phyloP scores from a whole-genome alignment of 225 moss, liverwort and hornwort species.

The Rhytidiadelphus loreus region DNA sequence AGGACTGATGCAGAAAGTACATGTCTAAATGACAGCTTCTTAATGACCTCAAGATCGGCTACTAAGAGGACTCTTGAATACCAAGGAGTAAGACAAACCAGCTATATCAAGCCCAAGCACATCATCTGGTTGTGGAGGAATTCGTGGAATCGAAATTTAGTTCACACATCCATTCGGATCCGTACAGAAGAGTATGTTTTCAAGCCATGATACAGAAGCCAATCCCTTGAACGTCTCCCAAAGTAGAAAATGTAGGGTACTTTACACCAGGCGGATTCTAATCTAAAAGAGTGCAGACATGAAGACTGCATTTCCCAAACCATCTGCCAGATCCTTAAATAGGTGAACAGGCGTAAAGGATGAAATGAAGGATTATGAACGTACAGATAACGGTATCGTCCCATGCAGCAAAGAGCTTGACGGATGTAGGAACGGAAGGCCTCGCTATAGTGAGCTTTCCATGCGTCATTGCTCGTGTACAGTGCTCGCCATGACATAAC shows the following conservation, averaged over 20 bases:
- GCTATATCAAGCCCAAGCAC: neutral
- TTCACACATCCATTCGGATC: neutral
- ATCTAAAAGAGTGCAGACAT: neutral
- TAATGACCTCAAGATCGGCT: neutral
- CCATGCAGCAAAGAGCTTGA: slow-evolving; percentile 80
- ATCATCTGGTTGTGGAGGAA: neutral
- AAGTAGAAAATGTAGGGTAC: neutral
- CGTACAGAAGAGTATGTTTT: neutral
- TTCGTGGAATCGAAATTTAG: neutral
- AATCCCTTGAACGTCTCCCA: neutral
- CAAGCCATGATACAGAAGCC: neutral
- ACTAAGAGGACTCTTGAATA: neutral
- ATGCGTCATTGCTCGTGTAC: slow-evolving; percentile 65
- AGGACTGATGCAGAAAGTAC: neutral
- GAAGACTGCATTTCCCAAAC: neutral
- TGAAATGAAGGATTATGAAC: neutral
- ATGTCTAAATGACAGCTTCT: neutral
- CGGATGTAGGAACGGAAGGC: slow-evolving; percentile 88
- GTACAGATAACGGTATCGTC: slow-evolving; percentile 68
- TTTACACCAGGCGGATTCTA: neutral
- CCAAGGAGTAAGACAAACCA: neutral
- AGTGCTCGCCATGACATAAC: slow-evolving; percentile 77
- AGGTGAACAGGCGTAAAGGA: neutral
- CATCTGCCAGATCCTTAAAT: neutral
- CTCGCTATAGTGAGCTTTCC: slow-evolving; percentile 87